These are phyloP conservation scores for Dimocarpus longan DNA, from an alignment of 345 rosid genomes.

Conservation along the genomic window DNA sequence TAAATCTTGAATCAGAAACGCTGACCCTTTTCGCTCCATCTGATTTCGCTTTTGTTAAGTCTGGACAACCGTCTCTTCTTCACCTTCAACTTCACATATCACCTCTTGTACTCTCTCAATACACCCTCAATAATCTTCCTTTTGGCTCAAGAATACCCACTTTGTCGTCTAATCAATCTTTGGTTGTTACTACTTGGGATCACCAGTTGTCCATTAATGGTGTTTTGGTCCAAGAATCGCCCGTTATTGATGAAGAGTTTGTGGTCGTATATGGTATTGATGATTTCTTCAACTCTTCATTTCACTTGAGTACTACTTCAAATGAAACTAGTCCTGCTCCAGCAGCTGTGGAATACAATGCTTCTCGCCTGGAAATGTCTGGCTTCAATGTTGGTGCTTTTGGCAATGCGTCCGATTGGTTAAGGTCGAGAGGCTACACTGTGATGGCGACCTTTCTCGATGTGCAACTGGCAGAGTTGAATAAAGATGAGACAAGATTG, in stretches of 20 bases:
- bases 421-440: constrained; percentile 38
- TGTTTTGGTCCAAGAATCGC: constrained; percentile 35
- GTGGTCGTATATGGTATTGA: constrained; percentile 37
- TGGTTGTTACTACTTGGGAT: constrained; percentile 27
- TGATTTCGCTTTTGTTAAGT: constrained; percentile 32
- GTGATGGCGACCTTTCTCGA: constrained; percentile 47
- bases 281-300: constrained; percentile 32
- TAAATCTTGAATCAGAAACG: constrained; percentile 32
- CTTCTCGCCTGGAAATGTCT: background rate
- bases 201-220: constrained; percentile 26
- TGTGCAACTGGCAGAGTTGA: constrained; percentile 31
- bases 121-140: constrained; percentile 29
- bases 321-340: background rate
- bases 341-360: background rate
- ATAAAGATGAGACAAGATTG: constrained; percentile 31
- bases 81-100: constrained; percentile 39
- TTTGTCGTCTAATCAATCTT: constrained; percentile 27
- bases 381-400: constrained; percentile 16
- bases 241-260: constrained; percentile 34
- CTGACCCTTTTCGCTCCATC: constrained; percentile 48
- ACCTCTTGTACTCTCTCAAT: constrained; percentile 30
- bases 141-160: constrained; percentile 42
- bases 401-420: constrained; percentile 35
- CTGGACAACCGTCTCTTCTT: constrained; percentile 41
- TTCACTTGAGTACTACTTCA: constrained; percentile 12